Evolutionary conservation across 2,329 filamentous ascomycete genomes (phyloP).

Genomic region (Coleophoma cylindrospora): DNA sequence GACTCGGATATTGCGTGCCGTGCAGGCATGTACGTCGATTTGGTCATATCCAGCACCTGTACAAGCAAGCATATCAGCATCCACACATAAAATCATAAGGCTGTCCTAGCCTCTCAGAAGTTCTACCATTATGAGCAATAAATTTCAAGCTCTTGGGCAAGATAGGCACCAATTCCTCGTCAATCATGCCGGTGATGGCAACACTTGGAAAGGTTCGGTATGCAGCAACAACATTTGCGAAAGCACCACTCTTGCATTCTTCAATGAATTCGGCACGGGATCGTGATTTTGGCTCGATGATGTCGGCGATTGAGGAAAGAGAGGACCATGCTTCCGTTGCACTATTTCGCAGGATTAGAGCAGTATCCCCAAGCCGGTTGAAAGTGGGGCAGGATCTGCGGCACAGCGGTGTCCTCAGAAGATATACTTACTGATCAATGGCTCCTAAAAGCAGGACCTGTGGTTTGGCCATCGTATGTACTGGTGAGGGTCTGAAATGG

Average conservation of each 20-base stretch:
- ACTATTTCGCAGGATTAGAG: constrained; percentile 32
- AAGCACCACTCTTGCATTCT: constrained; percentile 58
- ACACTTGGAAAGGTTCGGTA: constrained; percentile 69
- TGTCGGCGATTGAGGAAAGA: constrained; percentile 57
- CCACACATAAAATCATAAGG: too few relatives aligned
- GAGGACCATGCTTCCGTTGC: constrained; percentile 61
- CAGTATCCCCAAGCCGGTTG: neutral
- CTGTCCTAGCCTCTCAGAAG: neutral
- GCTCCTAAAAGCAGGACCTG: constrained; percentile 59
- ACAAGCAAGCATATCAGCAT: too few relatives aligned
- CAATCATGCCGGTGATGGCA: constrained; percentile 61
- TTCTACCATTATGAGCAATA: constrained; percentile 55
- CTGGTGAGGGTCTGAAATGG: neutral
- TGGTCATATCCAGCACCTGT: constrained; percentile 81
- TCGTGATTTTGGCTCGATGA: constrained; percentile 56
- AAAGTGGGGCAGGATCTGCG: neutral
- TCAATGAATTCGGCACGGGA: constrained; percentile 63
- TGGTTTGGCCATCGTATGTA: constrained; percentile 34
- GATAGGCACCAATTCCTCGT: constrained; percentile 61
- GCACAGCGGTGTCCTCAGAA: neutral
- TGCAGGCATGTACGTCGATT: constrained; percentile 69
- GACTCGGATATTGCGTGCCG: constrained; percentile 59
- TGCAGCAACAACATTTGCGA: constrained; percentile 60
- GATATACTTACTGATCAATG: constrained; percentile 53
- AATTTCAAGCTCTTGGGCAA: constrained; percentile 50